Evolutionary conservation across 192 early-diverging fungal genomes (phyloP), one percentile per base, ranked within the genome.

Genomic region (Backusella tuberculispora): DNA sequence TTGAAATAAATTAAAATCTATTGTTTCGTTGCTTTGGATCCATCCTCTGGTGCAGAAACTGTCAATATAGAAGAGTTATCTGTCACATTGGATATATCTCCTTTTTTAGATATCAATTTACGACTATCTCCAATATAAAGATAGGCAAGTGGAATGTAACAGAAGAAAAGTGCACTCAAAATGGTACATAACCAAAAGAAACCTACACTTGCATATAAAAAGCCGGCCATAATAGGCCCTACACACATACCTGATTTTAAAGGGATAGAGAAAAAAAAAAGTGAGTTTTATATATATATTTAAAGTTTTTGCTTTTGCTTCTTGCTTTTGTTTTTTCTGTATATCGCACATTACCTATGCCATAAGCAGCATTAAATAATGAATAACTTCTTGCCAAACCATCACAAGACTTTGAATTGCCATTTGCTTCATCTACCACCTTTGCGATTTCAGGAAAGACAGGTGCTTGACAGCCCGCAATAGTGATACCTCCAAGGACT

Each of bases 351-450:
- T 34, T 34, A 71, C 80, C 80, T 40, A 71, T 65, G 7, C 72
- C 75, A 64, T 82, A 86, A 4, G 76, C 78, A 40, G 81, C 80
- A 76, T 86, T 86, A 68, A 84, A 83, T 21, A 83, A 38, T 6
- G 81, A 82, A 75, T 83, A 83, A 3, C 80, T 79, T 26, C 78
- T 68, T 13, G 85, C 85, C 21, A 83, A 79, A 12, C 85, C 85
- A 72, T 83, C 82, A 2, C 75, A 64, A 4, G 78, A 78, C 10
- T 79, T 79, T 14, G 76, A 78, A 6, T 73, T 50, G 3, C 74
- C 76, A 38, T 81, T 81, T 29, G 76, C 80, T 8, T 73, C 43
- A 12, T 74, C 78, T 1, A 84, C 82, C 4, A 82, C 85, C 1
- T 72, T 71, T 7, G 82, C 81, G 50, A 86, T 80, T 69, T 86